These are phyloP conservation scores for Kandelia obovata DNA, from an alignment of 345 rosid species.

Conservation along the genomic window DNA sequence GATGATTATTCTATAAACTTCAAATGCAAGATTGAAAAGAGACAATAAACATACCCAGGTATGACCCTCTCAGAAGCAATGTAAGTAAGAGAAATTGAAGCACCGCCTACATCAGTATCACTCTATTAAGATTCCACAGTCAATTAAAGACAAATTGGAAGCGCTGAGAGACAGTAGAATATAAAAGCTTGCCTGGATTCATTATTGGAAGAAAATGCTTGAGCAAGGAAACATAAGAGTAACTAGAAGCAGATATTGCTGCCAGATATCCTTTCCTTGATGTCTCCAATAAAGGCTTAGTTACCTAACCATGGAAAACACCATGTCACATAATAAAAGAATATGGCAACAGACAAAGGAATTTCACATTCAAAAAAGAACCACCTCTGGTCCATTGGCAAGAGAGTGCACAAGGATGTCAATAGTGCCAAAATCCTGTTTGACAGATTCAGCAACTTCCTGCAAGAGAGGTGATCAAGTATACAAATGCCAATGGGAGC, in stretches of 20 bases:
- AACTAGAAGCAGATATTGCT: conserved; percentile 91
- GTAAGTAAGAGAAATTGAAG: conserved; percentile 87
- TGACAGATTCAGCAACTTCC: conserved; percentile 92
- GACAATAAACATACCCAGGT: conserved; percentile 59
- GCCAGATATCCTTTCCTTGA: conserved; percentile 94
- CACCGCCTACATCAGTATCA: conserved; percentile 63
- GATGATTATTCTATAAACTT: not conserved
- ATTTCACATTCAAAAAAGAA: conserved; percentile 1
- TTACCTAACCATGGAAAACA: conserved; percentile 44
- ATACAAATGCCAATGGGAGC: not conserved
- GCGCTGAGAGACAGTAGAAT: not conserved
- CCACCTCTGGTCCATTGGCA: conserved; percentile 95
- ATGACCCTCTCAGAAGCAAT: conserved; percentile 93
- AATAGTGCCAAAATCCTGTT: conserved; percentile 75
- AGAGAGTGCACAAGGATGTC: conserved; percentile 96
- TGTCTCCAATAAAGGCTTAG: conserved; percentile 86
- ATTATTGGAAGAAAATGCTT: conserved; percentile 86
- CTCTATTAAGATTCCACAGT: conserved; percentile 18
- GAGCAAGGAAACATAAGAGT: conserved; percentile 80
- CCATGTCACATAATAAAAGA: not conserved
- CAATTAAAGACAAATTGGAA: not conserved
- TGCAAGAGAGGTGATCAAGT: conserved; percentile 20
- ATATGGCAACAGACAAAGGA: not conserved
- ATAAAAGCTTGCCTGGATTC: conserved; percentile 67
- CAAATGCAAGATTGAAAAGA: not conserved